Evolutionary conservation across 805 yeast genomes (phyloP), one percentile per base, ranked within the genome.

Genomic region (Kodamaea restingae): DNA sequence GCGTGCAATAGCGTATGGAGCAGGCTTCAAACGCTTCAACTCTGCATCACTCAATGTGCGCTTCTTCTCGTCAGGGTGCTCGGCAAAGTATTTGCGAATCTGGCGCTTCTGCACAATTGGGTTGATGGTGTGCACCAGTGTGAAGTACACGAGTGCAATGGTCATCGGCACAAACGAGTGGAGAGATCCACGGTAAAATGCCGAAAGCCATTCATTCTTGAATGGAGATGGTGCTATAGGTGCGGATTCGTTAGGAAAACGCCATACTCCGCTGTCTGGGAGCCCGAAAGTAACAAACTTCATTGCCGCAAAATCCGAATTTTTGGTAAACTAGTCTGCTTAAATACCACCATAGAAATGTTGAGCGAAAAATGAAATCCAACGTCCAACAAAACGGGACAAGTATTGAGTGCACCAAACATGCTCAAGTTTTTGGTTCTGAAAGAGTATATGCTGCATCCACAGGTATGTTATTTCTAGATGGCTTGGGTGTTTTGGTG

Each of bases 101-200:
- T 78, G 82, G 41, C 81, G 65, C 11, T 61, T 61, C n/a, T 66
- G 54, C 11, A 77, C 57, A 18, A 63, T 56, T 8, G 67, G 70
- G 58, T 82, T 82, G 44, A 70, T 52, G 22, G 61, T 49, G 51
- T 81, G 86, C 32, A 81, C 85, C 14, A 70, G 55, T 6, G 71
- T 59, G 45, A 83, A 83, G 55, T 81, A 81, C 12, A 71, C 63
- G 3, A 76, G 44, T 9, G 84, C 83, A 40, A 81, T 70, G 11
- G 75, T 60, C 44, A 81, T 48, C 2, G 86, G 84, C 15, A 80
- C 73, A 17, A 67, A 50, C 28, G 71, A 70, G 41, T 72, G 66
- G 70, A 81, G 65, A 18, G 77, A 60, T 8, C 43, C 20, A 15
- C 65, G 58, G 48, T 70, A 76, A 4, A 74, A 39, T 12, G 25